These are phyloP conservation scores for Suillus brevipes DNA, from an alignment of 768 basidiomycete species.

Conservation along the genomic window DNA sequence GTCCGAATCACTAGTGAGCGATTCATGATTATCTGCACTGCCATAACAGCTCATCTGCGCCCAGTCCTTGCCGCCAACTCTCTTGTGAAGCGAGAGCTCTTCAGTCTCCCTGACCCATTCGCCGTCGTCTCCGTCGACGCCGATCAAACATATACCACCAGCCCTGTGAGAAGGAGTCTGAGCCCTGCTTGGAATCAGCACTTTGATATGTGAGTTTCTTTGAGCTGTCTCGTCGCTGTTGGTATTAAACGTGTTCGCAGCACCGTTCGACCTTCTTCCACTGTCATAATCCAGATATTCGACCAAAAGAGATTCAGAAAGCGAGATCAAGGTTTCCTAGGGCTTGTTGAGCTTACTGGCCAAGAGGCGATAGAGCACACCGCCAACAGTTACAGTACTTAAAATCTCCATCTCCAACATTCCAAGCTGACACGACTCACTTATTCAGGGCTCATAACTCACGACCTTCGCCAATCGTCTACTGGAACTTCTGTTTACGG, in stretches of 20 bases:
- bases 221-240: constrained; percentile 12
- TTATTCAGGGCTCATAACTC: constrained; percentile 63
- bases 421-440: neutral
- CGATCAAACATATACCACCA: constrained; percentile 78
- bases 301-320: constrained; percentile 88
- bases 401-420: constrained; percentile 10
- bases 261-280: constrained; percentile 69
- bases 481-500: constrained; percentile 63
- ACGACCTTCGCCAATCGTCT: constrained; percentile 46
- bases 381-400: constrained; percentile 45
- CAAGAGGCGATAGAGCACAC: constrained; percentile 54
- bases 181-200: constrained; percentile 83
- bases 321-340: constrained; percentile 79
- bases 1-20: neutral
- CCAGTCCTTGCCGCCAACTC: constrained; percentile 76
- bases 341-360: constrained; percentile 55
- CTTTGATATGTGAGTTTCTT: constrained; percentile 72
- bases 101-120: constrained; percentile 85
- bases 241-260: constrained; percentile 36
- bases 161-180: constrained; percentile 64
- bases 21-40: neutral
- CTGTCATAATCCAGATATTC: constrained; percentile 83
- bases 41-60: neutral
- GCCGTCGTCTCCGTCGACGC: constrained; percentile 86
- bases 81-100: constrained; percentile 74